Evolutionary conservation across 1,139 yeast genomes (phyloP).

Genomic region (Nadsonia commutata): DNA sequence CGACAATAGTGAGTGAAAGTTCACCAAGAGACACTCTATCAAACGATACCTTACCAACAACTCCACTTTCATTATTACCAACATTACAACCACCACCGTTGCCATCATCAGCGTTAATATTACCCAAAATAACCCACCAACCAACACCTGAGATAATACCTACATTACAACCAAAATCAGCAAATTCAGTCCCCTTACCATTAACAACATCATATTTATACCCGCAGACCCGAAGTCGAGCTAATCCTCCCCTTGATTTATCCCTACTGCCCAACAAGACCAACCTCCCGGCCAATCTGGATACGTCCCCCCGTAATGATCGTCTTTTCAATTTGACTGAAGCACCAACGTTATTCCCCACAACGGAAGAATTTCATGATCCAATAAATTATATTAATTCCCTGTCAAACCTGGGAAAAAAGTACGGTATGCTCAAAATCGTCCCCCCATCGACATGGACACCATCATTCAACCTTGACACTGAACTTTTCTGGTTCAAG

Average conservation of each 20-base stretch:
- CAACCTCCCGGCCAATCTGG: neutral
- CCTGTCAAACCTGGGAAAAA: conserved; percentile 27
- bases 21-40: too few relatives aligned
- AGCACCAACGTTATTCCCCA: conserved; percentile 35
- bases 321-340: conserved; percentile 19
- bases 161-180: too few relatives aligned
- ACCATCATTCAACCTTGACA: conserved; percentile 29
- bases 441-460: conserved; percentile 33
- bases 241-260: conserved; percentile 29
- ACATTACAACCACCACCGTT: too few relatives aligned
- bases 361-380: conserved; percentile 32
- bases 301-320: neutral
- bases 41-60: too few relatives aligned
- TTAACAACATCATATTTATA: conserved; percentile 26
- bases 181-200: too few relatives aligned
- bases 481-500: conserved; percentile 39
- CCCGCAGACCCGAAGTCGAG: conserved; percentile 29
- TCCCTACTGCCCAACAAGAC: conserved; percentile 20
- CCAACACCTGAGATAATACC: too few relatives aligned
- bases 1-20: too few relatives aligned
- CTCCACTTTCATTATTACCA: too few relatives aligned
- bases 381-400: conserved; percentile 23
- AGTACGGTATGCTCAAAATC: conserved; percentile 62
- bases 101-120: too few relatives aligned
- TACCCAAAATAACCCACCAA: too few relatives aligned